phyloP scores from a whole-genome alignment of 352 stramenopile species.

The Phytophthora tubulina region DNA sequence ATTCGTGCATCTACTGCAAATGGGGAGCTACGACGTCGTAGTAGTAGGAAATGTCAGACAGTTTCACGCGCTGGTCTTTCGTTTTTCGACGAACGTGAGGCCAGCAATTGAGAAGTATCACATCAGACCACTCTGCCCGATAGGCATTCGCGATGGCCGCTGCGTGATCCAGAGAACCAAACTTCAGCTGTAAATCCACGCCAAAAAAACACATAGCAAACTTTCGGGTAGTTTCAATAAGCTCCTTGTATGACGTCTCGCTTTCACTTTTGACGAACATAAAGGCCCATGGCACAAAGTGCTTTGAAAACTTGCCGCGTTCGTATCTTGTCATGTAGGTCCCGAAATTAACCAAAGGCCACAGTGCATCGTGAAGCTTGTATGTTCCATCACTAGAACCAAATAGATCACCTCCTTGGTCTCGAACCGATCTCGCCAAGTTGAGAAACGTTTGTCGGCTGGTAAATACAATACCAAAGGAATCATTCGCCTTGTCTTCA shows the following conservation, averaged over 20 bases:
- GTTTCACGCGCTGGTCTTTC: background rate
- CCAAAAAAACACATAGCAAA: background rate
- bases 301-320: background rate
- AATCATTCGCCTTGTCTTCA: background rate
- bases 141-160: background rate
- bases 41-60: background rate
- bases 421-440: background rate
- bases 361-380: slow-evolving; percentile 1
- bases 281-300: background rate
- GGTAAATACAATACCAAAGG: slow-evolving; percentile 1
- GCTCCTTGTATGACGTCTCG: background rate
- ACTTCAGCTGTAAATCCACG: background rate
- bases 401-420: background rate
- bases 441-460: background rate
- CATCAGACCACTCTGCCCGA: background rate
- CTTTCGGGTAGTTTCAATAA: background rate
- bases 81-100: background rate
- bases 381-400: slow-evolving; percentile 2
- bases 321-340: slow-evolving; percentile 4
- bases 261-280: slow-evolving; percentile 8
- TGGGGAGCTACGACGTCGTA: background rate
- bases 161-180: background rate
- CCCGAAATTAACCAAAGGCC: slow-evolving; percentile 2
- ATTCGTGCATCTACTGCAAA: background rate
- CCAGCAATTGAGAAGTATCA: background rate